These are phyloP conservation scores for Lunasporangiospora selenospora DNA, from an alignment of 192 early-diverging fungal genomes.

Conservation along the genomic window DNA sequence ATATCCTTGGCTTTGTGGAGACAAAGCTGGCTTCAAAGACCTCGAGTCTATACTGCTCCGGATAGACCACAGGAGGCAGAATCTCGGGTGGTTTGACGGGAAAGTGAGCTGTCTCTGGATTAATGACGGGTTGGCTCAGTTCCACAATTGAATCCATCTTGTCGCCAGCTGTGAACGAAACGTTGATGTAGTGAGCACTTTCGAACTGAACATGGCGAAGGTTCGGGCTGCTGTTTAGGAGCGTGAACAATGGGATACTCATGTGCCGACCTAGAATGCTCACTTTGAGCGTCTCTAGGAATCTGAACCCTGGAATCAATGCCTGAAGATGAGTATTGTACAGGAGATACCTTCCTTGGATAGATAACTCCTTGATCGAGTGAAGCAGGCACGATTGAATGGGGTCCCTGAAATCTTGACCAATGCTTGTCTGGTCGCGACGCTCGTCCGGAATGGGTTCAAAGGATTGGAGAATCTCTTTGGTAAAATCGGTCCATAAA, in stretches of 20 bases:
- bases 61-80: constrained; percentile 3
- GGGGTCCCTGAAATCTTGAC: no score
- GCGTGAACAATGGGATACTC: background rate
- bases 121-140: background rate
- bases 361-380: no score
- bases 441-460: no score
- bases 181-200: background rate
- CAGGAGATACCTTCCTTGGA: no score
- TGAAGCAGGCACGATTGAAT: no score
- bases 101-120: constrained; percentile 23
- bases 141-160: background rate
- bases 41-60: constrained; percentile 9
- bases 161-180: background rate
- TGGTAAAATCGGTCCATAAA: no score
- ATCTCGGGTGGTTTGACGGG: constrained; percentile 9
- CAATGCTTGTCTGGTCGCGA: no score
- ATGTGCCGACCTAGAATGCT: no score
- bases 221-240: background rate
- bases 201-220: background rate
- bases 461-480: no score
- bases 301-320: no score
- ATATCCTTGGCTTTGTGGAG: background rate
- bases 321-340: no score
- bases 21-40: background rate
- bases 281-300: no score